Conservation (phyloP, 2,329 filamentous ascomycete species). For the Seiridium unicorne region DNA sequence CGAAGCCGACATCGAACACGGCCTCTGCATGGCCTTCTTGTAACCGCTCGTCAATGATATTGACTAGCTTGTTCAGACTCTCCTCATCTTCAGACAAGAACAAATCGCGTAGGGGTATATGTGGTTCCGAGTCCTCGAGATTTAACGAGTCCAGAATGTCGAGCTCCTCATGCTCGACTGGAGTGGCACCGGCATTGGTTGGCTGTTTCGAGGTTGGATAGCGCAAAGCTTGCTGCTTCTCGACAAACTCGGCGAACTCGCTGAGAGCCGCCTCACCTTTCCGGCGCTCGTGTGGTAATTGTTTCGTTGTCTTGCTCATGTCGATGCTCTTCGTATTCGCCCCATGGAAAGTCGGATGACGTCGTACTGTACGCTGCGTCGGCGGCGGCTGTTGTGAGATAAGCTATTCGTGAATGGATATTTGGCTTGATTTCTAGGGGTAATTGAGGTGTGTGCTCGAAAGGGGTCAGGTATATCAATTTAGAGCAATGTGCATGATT, state of each 20-base stretch:
- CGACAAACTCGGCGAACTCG: constrained; percentile 97
- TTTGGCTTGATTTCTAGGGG: background rate
- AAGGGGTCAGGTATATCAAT: background rate
- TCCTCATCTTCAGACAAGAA: constrained; percentile 65
- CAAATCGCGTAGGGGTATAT: constrained; percentile 71
- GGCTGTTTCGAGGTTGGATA: constrained; percentile 44
- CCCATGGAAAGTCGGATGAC: background rate
- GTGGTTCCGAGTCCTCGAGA: constrained; percentile 67
- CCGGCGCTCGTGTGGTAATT: constrained; percentile 73
- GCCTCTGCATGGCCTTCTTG: constrained; percentile 85
- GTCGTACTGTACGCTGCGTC: background rate
- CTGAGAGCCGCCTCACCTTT: constrained; percentile 89
- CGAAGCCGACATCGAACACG: constrained; percentile 87
- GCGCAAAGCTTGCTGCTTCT: constrained; percentile 81
- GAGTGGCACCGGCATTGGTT: constrained; percentile 17
- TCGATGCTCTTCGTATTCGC: background rate
- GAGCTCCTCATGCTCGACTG: constrained; percentile 86
- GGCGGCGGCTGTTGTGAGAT: background rate
- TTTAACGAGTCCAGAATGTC: constrained; percentile 79
- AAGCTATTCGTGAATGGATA: background rate
- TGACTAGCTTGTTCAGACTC: constrained; percentile 60
- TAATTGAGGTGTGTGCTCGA: background rate
- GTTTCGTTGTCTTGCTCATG: constrained; percentile 38
- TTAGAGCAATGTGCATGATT: background rate
- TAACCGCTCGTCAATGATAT: constrained; percentile 66